These are phyloP conservation scores for Diplogelasinospora grovesii DNA, from an alignment of 495 filamentous ascomycete species.

Conservation along the genomic window DNA sequence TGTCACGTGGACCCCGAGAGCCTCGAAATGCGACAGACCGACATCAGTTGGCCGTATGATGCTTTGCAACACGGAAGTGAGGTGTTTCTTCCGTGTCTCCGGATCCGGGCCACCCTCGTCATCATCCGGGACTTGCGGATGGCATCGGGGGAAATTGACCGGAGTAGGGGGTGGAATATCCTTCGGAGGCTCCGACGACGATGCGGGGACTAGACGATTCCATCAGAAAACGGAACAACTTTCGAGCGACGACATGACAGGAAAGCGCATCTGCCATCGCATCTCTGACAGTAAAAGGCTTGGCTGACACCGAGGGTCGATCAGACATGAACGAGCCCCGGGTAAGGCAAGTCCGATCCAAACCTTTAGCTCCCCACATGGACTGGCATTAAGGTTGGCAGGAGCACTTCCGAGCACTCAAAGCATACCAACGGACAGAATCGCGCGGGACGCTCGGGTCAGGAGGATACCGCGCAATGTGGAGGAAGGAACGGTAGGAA, in stretches of 20 bases:
- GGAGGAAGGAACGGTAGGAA: too few species aligned
- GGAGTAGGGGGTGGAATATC: slow-evolving; percentile 48
- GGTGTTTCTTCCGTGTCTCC: slow-evolving; percentile 14
- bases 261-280: neutral
- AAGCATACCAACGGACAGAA: too few species aligned
- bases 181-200: slow-evolving; percentile 30
- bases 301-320: slow-evolving; percentile 12
- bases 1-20: slow-evolving; percentile 45
- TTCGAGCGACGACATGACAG: slow-evolving; percentile 4
- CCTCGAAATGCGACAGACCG: slow-evolving; percentile 38
- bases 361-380: too few species aligned
- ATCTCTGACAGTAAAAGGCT: slow-evolving; percentile 1
- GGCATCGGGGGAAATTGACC: slow-evolving; percentile 42
- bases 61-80: slow-evolving; percentile 38
- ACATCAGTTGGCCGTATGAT: slow-evolving; percentile 44
- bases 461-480: too few species aligned
- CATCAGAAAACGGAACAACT: slow-evolving; percentile 13
- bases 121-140: slow-evolving; percentile 22
- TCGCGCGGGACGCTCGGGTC: too few species aligned
- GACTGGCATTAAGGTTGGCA: too few species aligned
- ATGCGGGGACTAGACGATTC: slow-evolving; percentile 26
- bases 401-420: too few species aligned
- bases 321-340: slow-evolving; percentile 13
- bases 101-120: slow-evolving; percentile 2
- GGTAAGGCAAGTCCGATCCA: neutral